A percentile compares a stretch with the other conserved stretches of the same genome.
Conservation (phyloP, 176 grass and related monocot species). For the Carex parvula region DNA sequence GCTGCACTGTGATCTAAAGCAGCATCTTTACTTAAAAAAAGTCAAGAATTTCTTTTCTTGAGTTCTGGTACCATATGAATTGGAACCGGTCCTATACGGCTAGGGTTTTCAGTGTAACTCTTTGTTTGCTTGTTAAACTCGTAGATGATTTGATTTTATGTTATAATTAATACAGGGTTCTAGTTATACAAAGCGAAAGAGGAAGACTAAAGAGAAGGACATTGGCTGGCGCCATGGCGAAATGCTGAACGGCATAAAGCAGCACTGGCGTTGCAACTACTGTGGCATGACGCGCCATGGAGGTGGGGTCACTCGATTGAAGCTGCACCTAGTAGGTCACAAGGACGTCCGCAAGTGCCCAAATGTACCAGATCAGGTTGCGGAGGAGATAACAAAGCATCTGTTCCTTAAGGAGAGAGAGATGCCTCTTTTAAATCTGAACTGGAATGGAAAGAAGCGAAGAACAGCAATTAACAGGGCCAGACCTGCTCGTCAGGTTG, state of each 20-base stretch:
- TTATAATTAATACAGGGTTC: not conserved
- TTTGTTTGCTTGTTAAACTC: not conserved
- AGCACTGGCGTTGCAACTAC: conserved; percentile 85
- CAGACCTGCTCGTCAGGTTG: not conserved
- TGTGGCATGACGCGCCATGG: conserved; percentile 74
- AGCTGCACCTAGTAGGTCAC: conserved; percentile 81
- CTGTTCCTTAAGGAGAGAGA: conserved; percentile 45
- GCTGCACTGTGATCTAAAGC: not conserved
- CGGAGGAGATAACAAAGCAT: conserved; percentile 56
- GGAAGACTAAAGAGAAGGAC: conserved; percentile 49
- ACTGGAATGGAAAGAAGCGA: conserved; percentile 2
- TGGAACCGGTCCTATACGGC: not conserved
- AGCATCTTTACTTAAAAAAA: not conserved
- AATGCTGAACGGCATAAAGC: conserved; percentile 72
- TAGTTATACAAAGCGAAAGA: not conserved
- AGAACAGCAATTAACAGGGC: not conserved
- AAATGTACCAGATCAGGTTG: conserved; percentile 63
- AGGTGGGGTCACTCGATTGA: conserved; percentile 91
- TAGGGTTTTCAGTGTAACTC: not conserved
- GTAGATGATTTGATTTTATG: not conserved
- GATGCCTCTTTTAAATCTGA: conserved; percentile 22
- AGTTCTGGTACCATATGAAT: not conserved
- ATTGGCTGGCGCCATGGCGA: conserved; percentile 68
- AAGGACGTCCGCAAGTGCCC: conserved; percentile 76
- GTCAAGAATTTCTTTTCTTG: not conserved